Conservation (phyloP, 805 yeast species). For the Priceomyces carsonii region DNA sequence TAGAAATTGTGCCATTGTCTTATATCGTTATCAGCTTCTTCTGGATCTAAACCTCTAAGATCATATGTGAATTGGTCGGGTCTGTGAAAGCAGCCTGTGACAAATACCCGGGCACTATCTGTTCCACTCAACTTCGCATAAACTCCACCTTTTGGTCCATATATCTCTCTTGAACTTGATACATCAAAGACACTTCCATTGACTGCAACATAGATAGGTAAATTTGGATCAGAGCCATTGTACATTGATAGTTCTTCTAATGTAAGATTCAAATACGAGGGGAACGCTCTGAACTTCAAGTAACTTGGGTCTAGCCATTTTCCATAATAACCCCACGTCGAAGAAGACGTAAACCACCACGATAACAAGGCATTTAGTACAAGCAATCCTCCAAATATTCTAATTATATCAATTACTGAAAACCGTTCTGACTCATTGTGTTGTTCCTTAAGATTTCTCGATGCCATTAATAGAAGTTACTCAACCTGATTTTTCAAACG, state of each 20-base stretch:
- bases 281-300: conserved; percentile 22
- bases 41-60: conserved; percentile 55
- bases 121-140: conserved; percentile 61
- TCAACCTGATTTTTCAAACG: background rate
- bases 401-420: conserved; percentile 39
- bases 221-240: conserved; percentile 47
- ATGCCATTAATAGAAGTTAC: conserved; percentile 3
- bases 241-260: conserved; percentile 47
- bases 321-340: conserved; percentile 64
- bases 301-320: conserved; percentile 47
- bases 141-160: conserved; percentile 57
- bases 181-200: conserved; percentile 70
- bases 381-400: conserved; percentile 48
- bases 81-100: conserved; percentile 65
- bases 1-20: conserved; percentile 55
- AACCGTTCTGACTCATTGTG: conserved; percentile 14
- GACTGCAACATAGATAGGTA: conserved; percentile 61
- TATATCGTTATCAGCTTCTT: conserved; percentile 41
- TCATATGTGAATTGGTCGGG: conserved; percentile 63
- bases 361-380: conserved; percentile 50
- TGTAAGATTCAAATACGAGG: conserved; percentile 33
- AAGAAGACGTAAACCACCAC: conserved; percentile 56
- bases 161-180: conserved; percentile 45
- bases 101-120: conserved; percentile 69
- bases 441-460: background rate